These are phyloP conservation scores for Ormosia semicastrata DNA, from an alignment of 306 rosid species.

Conservation along the genomic window DNA sequence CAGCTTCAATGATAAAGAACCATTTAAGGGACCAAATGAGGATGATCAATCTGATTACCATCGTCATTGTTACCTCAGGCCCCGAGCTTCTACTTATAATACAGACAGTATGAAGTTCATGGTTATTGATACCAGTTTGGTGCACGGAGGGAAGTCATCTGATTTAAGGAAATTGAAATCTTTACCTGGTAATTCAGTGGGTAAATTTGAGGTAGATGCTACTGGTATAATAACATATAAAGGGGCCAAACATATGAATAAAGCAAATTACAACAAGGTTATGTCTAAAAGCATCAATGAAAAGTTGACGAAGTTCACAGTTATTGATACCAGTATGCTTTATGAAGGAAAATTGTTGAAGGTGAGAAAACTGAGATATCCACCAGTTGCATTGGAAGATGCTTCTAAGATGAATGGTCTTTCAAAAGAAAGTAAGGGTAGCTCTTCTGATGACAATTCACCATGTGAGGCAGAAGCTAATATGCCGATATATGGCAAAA, in stretches of 20 bases:
- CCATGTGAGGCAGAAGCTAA: constrained; percentile 27
- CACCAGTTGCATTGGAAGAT: constrained; percentile 36
- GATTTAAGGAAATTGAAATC: constrained; percentile 46
- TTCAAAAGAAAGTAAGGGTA: constrained; percentile 36
- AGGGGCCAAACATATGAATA: constrained; percentile 24
- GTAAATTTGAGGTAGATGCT: constrained; percentile 30
- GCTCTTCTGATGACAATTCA: constrained; percentile 13
- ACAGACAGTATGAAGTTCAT: constrained; percentile 44
- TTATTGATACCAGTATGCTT: constrained; percentile 57
- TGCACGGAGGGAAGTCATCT: constrained; percentile 46
- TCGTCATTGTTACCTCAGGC: constrained; percentile 69
- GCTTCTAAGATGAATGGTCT: constrained; percentile 35
- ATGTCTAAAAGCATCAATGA: constrained; percentile 19
- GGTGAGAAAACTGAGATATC: constrained; percentile 47
- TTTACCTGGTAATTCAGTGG: constrained; percentile 35
- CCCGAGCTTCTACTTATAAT: constrained; percentile 44
- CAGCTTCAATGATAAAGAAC: constrained; percentile 39
- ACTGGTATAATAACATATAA: constrained; percentile 31
- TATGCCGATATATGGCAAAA: constrained; percentile 20
- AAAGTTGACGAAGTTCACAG: constrained; percentile 41
- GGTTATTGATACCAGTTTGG: constrained; percentile 57
- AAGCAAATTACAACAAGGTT: constrained; percentile 33
- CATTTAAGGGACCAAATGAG: constrained; percentile 47
- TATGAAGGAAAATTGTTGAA: constrained; percentile 45
- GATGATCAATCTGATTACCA: constrained; percentile 40